Percentiles rank a stretch among this genome's conserved stretches.
These are phyloP conservation scores for Leccinum disarticulatum DNA, from an alignment of 768 basidiomycete species.

Conservation along the genomic window DNA sequence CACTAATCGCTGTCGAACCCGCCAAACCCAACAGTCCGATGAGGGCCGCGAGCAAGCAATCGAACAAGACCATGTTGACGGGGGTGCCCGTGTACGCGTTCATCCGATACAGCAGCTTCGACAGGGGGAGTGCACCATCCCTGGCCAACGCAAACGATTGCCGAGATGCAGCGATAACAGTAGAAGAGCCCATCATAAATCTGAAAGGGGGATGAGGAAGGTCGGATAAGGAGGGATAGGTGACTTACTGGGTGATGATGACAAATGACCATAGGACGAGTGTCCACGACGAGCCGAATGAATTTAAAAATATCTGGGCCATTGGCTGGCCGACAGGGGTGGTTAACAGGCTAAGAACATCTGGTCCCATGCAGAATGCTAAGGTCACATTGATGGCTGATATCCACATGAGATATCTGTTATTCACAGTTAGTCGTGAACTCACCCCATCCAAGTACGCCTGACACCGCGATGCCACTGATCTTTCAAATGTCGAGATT, in stretches of 20 bases:
- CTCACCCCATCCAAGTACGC: slow-evolving; percentile 46
- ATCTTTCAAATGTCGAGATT: slow-evolving; percentile 12
- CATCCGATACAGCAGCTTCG: slow-evolving; percentile 48
- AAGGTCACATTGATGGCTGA: slow-evolving; percentile 50
- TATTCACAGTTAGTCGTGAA: neutral
- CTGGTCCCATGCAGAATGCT: slow-evolving; percentile 56
- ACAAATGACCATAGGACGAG: slow-evolving; percentile 55
- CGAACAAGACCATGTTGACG: slow-evolving; percentile 58
- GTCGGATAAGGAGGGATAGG: neutral
- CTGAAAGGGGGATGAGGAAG: slow-evolving; percentile 17
- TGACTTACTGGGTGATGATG: slow-evolving; percentile 43
- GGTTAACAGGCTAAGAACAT: slow-evolving; percentile 38
- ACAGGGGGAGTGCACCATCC: slow-evolving; percentile 60
- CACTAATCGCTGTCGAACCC: slow-evolving; percentile 51
- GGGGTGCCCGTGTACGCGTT: slow-evolving; percentile 58
- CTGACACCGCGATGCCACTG: slow-evolving; percentile 41
- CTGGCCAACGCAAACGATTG: slow-evolving; percentile 57
- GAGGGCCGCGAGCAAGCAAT: slow-evolving; percentile 38
- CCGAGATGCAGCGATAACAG: slow-evolving; percentile 48
- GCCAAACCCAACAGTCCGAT: slow-evolving; percentile 56
- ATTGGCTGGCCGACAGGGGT: slow-evolving; percentile 37
- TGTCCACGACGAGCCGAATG: slow-evolving; percentile 41
- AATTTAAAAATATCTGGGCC: slow-evolving; percentile 39
- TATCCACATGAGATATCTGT: slow-evolving; percentile 14
- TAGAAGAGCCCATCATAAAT: slow-evolving; percentile 44